These are phyloP conservation scores for Neurospora sp. DNA, from an alignment of 495 filamentous ascomycete genomes.

Conservation along the genomic window DNA sequence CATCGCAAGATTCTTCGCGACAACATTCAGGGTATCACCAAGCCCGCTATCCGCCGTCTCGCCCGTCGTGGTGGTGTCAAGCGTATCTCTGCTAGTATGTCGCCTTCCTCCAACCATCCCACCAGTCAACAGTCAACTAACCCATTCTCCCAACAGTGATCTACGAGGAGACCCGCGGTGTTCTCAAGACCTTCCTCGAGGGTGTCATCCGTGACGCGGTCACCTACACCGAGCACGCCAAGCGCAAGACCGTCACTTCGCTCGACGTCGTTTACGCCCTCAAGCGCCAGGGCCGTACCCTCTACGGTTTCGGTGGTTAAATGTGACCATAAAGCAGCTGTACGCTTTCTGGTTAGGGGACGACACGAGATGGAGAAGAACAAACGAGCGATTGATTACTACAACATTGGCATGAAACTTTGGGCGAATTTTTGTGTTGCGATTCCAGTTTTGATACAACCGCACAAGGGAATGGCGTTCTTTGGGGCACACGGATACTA, in stretches of 20 bases:
- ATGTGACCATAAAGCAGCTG: neutral
- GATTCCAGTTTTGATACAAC: neutral
- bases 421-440: neutral
- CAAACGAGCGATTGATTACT: conserved; percentile 1
- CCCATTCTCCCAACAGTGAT: conserved; percentile 48
- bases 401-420: neutral
- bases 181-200: conserved; percentile 99
- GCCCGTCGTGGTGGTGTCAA: conserved; percentile 98
- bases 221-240: conserved; percentile 95
- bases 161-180: conserved; percentile 99
- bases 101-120: conserved; percentile 27
- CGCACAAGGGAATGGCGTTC: neutral
- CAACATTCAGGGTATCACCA: conserved; percentile 99
- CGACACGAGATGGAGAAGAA: neutral
- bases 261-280: conserved; percentile 93
- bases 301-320: conserved; percentile 98
- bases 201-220: conserved; percentile 98
- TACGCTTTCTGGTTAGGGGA: neutral
- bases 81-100: conserved; percentile 92
- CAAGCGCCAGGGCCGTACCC: conserved; percentile 90
- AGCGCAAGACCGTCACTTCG: conserved; percentile 95
- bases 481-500: neutral
- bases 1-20: conserved; percentile 98
- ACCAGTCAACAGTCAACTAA: conserved; percentile 60
- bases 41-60: conserved; percentile 99